These are phyloP conservation scores for Podospora bellae-mahoneyi DNA, from an alignment of 495 filamentous ascomycete species.

Conservation along the genomic window DNA sequence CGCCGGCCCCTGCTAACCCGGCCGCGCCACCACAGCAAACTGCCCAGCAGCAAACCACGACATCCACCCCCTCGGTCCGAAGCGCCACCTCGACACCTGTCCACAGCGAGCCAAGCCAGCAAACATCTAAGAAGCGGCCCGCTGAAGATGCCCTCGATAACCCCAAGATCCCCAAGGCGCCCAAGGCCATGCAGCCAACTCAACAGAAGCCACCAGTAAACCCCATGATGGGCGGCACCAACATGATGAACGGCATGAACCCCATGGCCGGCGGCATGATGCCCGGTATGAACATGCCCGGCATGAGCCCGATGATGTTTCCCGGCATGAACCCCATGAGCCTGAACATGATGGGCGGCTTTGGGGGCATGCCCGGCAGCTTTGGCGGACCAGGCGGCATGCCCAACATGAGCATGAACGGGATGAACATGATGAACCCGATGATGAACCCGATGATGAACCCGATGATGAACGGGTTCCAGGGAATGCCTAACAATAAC, in stretches of 20 bases:
- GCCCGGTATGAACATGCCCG: slow-evolving; percentile 39
- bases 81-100: slow-evolving; percentile 27
- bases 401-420: slow-evolving; percentile 41
- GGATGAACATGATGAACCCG: slow-evolving; percentile 52
- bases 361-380: slow-evolving; percentile 43
- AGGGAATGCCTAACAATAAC: slow-evolving; percentile 13
- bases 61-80: slow-evolving; percentile 14
- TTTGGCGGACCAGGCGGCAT: slow-evolving; percentile 43
- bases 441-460: slow-evolving; percentile 25
- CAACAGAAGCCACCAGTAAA: slow-evolving; percentile 32
- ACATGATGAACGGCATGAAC: slow-evolving; percentile 34
- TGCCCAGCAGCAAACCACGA: slow-evolving; percentile 4
- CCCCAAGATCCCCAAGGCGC: slow-evolving; percentile 59
- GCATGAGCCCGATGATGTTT: slow-evolving; percentile 31
- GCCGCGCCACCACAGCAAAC: slow-evolving; percentile 15
- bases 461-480: slow-evolving; percentile 31
- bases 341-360: slow-evolving; percentile 37
- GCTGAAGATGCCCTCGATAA: slow-evolving; percentile 70
- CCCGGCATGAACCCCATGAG: slow-evolving; percentile 39
- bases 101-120: slow-evolving; percentile 39
- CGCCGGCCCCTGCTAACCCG: slow-evolving; percentile 27
- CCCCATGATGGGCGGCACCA: slow-evolving; percentile 27
- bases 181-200: slow-evolving; percentile 55
- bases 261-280: slow-evolving; percentile 22
- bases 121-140: slow-evolving; percentile 66